These are phyloP conservation scores for Yamadazyma laniorum DNA, from an alignment of 805 yeast species.

Conservation along the genomic window DNA sequence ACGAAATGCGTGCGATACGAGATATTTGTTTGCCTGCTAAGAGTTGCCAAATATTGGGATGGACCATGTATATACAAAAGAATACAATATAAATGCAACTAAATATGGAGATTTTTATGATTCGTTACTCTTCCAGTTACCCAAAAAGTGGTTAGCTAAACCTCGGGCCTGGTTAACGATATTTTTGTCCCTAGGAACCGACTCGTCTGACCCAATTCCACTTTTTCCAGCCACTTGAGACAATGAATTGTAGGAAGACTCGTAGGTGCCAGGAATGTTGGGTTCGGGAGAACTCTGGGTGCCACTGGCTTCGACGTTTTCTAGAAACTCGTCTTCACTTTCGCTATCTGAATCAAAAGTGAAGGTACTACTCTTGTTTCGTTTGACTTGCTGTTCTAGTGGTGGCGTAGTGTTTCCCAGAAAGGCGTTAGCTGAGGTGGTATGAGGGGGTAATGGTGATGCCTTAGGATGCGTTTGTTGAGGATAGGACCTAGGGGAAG, in stretches of 20 bases:
- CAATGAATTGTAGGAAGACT: slow-evolving; percentile 41
- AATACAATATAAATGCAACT: neutral
- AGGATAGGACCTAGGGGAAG: slow-evolving; percentile 3
- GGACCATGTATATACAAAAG: neutral
- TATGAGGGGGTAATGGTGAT: slow-evolving; percentile 42
- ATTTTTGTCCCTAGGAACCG: slow-evolving; percentile 14
- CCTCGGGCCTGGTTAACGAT: slow-evolving; percentile 38
- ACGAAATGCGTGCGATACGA: neutral
- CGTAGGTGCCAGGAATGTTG: neutral
- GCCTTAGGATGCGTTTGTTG: slow-evolving; percentile 30
- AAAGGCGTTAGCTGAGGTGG: slow-evolving; percentile 42
- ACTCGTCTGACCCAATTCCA: slow-evolving; percentile 30
- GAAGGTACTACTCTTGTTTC: slow-evolving; percentile 11
- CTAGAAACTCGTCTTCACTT: slow-evolving; percentile 27
- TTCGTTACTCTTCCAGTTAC: slow-evolving; percentile 14
- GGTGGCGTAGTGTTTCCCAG: slow-evolving; percentile 32
- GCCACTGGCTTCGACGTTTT: slow-evolving; percentile 15
- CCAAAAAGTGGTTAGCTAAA: slow-evolving; percentile 32
- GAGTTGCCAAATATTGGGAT: slow-evolving; percentile 2
- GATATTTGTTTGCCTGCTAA: slow-evolving; percentile 1
- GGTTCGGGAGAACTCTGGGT: neutral
- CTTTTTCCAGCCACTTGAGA: slow-evolving; percentile 51
- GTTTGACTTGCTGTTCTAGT: slow-evolving; percentile 8
- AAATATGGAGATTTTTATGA: neutral
- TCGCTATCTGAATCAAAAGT: slow-evolving; percentile 39